Evolutionary conservation across 805 yeast genomes (phyloP).

Genomic region (Lachancea thermotolerans): DNA sequence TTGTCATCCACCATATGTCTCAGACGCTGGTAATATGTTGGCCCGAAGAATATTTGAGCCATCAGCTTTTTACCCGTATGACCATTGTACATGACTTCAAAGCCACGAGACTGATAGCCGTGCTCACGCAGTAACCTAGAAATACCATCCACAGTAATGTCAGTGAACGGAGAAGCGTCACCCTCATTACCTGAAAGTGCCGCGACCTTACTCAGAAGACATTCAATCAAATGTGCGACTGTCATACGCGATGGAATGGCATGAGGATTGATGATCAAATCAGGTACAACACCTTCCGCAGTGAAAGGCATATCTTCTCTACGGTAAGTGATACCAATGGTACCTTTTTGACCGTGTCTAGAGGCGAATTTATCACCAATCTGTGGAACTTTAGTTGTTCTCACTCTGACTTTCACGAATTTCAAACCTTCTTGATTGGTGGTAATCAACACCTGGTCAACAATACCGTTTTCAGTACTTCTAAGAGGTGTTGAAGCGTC

Average conservation of each 20-base stretch:
- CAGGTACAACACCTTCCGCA: constrained; percentile 94
- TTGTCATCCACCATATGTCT: constrained; percentile 99
- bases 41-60: constrained; percentile 99
- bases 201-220: constrained; percentile 91
- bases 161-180: constrained; percentile 98
- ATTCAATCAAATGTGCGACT: constrained; percentile 97
- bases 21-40: constrained; percentile 96
- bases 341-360: constrained; percentile 99
- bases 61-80: constrained; percentile 96
- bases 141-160: constrained; percentile 95
- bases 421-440: constrained; percentile 98
- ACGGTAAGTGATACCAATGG: constrained; percentile 97
- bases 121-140: constrained; percentile 88
- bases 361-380: constrained; percentile 99
- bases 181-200: constrained; percentile 95
- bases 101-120: constrained; percentile 97
- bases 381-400: constrained; percentile 97
- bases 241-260: constrained; percentile 99
- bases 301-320: constrained; percentile 99
- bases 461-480: constrained; percentile 96
- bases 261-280: constrained; percentile 95
- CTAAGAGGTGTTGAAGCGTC: constrained; percentile 97
- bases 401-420: constrained; percentile 96
- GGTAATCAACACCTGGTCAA: constrained; percentile 93
- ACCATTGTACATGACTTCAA: constrained; percentile 97